A percentile compares a stretch with the other conserved stretches of the same genome.
Conservation (phyloP, 345 rosid species). For the Euphorbia peplus region DNA sequence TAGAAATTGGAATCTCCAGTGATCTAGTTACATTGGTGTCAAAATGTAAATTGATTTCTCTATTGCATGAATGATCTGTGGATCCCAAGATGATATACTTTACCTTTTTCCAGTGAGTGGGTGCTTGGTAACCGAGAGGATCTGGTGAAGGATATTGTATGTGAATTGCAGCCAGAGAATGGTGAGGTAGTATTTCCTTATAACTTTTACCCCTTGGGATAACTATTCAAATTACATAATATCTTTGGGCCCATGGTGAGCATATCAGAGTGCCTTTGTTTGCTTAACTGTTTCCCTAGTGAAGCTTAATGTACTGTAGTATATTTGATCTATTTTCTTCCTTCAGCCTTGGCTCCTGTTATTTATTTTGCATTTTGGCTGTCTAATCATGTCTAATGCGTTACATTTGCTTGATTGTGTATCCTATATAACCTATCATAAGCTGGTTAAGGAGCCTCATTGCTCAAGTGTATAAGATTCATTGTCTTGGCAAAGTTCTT, state of each 20-base stretch:
- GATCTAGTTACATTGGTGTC: neutral
- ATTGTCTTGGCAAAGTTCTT: neutral
- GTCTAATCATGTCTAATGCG: neutral
- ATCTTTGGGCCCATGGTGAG: neutral
- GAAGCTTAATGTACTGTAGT: neutral
- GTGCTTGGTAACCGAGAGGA: conserved; percentile 94
- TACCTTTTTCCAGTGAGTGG: conserved; percentile 69
- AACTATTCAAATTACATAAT: neutral
- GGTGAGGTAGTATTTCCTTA: conserved; percentile 66
- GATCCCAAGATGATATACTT: neutral
- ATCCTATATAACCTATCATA: neutral
- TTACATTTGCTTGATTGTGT: neutral
- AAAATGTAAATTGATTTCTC: neutral
- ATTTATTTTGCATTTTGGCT: neutral
- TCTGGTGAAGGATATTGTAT: conserved; percentile 78
- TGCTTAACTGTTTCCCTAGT: neutral
- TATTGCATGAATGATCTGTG: neutral
- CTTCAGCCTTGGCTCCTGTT: neutral
- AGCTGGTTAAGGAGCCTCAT: neutral
- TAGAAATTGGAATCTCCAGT: neutral
- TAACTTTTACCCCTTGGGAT: conserved; percentile 12
- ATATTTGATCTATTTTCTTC: neutral
- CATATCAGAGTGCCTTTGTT: neutral
- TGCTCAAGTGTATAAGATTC: neutral
- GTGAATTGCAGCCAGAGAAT: conserved; percentile 63